Evolutionary conservation across 441 rosid genomes (phyloP), one percentile per base, ranked within the genome.

Genomic region (Sinapis alba): DNA sequence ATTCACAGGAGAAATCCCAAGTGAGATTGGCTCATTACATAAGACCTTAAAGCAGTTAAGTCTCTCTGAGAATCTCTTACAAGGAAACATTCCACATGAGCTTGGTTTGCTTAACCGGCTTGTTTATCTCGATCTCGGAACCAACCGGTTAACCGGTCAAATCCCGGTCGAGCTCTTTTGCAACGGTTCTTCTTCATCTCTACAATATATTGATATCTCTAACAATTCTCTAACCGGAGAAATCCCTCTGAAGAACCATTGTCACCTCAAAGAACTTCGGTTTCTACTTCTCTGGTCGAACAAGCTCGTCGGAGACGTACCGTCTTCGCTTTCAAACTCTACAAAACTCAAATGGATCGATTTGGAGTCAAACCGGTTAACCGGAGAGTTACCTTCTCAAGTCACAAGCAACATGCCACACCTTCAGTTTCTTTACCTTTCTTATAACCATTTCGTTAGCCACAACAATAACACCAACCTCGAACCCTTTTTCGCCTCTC

Each of bases 261-360:
- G 98, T 58, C 73, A 72, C 64, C 89, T 89, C 28, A 53, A 13
- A 63, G 82, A 85, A n/a, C 69, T 94, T 71, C 86, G 83, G 69
- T 91, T 69, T 79, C 89, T 94, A 68, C 68, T 94, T 15, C 92
- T 94, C 19, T 94, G 98, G 97, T 91, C 97, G 2, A 94, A 91
- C 76, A 81, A 68, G 34, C 81, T 91, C 2, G 75, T 32, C 7
- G 96, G 98, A 8, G 64, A n/a, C 3, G 80, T 94, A 13, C 97
- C 98, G 1, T 69, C 23, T 19, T 81, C 89, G 0, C 90, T 94
- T 45, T 79, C 89, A 1, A 89, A 92, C 80, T 90, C 92, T 0
- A 64, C 92, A 9, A 86, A 84, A 47, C 87, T 90, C 66, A 51
- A 72, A 79, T 91, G 98, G 97, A 81, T 94, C 0, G 97, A 94